Evolutionary conservation across 192 early-diverging fungal genomes (phyloP), one percentile per base, ranked within the genome.

Genomic region (Obelidium mucronatum): DNA sequence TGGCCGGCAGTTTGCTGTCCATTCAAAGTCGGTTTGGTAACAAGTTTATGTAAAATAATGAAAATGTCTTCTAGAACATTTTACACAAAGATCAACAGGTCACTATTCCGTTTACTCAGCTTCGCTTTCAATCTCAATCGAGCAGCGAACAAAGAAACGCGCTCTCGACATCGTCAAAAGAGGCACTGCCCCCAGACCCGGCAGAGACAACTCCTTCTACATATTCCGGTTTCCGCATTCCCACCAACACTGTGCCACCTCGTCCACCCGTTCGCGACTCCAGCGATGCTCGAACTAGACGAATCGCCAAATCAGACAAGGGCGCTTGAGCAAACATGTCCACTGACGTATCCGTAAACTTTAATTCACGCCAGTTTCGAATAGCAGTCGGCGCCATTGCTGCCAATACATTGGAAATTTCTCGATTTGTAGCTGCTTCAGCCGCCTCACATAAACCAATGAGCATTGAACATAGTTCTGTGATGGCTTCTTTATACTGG

Each of bases 171-270:
- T 74, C 72, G 26, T 63, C 72, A 4, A n/a, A n/a, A n/a, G 33
- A 11, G n/a, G 35, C 60, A 51, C n/a, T 54, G 11, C 17, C 72
- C 13, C 72, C 72, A 63, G 31, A 37, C 40, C 72, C 72, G 6
- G 72, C 72, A 36, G 62, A 3, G 6, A 70, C 58, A 34, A 34
- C 37, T 28, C 13, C 76, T 11, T 69, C 54, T n/a, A 67, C 76
- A 39, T 67, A 71, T 36, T 58, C 67, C 8, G 8, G 34, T 34
- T 33, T 55, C 56, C 66, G 6, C 65, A 67, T 67, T 28, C 76
- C 76, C 11, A 77, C 67, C 58, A 77, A 51, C 37, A 77, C 67
- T 3, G 76, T 77, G 31, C 66, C 66, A n/a, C 66, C 76, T 40
- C 58, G 35, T 31, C 66, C 76, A 31, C 40, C 40, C 26, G 58